Conservation (phyloP, 805 yeast species). For the Sugiyamaella americana region DNA sequence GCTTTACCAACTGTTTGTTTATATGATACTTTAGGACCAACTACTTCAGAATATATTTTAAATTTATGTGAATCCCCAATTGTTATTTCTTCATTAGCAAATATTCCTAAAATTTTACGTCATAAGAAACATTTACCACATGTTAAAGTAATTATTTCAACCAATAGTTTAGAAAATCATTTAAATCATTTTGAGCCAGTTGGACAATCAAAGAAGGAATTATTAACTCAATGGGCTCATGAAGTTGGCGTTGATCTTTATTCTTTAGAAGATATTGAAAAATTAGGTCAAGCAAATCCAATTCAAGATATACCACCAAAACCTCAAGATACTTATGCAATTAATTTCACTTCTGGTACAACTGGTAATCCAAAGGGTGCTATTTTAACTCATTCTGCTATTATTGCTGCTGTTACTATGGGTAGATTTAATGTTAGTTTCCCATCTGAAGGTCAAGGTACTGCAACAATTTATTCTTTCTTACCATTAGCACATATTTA, state of each 20-base stretch:
- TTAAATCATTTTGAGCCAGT: conserved; percentile 31
- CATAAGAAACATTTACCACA: conserved; percentile 38
- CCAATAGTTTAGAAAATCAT: conserved; percentile 38
- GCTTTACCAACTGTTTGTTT: conserved; percentile 49
- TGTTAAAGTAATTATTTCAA: conserved; percentile 49
- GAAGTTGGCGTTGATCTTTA: conserved; percentile 35
- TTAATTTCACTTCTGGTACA: conserved; percentile 71
- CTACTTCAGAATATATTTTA: conserved; percentile 58
- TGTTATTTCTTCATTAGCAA: conserved; percentile 47
- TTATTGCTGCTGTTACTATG: conserved; percentile 44
- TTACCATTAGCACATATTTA: conserved; percentile 56
- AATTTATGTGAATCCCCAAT: conserved; percentile 57
- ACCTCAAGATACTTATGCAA: conserved; percentile 50
- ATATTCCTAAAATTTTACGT: conserved; percentile 43
- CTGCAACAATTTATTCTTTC: conserved; percentile 32
- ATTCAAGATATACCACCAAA: conserved; percentile 42
- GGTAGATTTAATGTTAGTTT: conserved; percentile 3
- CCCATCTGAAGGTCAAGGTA: conserved; percentile 31
- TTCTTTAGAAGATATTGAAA: conserved; percentile 38
- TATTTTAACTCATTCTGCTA: conserved; percentile 46
- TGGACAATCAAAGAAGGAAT: conserved; percentile 25
- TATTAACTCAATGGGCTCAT: conserved; percentile 26
- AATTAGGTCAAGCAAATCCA: conserved; percentile 43
- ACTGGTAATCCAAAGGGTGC: conserved; percentile 75
- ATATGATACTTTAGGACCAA: conserved; percentile 54